Conservation (phyloP, 2,329 filamentous ascomycete species). For the Aspergillus sp. region DNA sequence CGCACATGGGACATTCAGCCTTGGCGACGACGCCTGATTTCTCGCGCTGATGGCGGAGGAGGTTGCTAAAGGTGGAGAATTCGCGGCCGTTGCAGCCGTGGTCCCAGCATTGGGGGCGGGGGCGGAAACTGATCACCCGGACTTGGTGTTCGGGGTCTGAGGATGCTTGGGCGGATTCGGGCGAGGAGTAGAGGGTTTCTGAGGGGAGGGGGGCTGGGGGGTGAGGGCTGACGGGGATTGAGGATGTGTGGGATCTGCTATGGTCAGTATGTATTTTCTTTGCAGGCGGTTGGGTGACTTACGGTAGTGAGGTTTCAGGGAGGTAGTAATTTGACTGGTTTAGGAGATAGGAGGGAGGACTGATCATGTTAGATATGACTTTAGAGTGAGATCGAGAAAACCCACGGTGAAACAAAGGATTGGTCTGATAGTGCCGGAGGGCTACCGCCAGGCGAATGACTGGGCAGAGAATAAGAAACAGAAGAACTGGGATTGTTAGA, state of each 20-base stretch:
- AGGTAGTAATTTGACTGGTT: constrained; percentile 31
- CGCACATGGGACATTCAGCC: constrained; percentile 83
- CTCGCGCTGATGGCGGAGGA: constrained; percentile 86
- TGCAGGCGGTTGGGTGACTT: constrained; percentile 8
- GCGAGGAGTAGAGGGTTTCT: constrained; percentile 22
- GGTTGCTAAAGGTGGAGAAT: constrained; percentile 94
- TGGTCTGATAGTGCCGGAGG: constrained; percentile 16
- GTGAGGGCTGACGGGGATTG: constrained; percentile 19
- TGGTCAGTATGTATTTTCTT: background rate
- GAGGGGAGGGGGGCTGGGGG: constrained; percentile 17
- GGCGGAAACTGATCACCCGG: constrained; percentile 68
- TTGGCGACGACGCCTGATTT: constrained; percentile 89
- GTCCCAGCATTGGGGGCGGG: constrained; percentile 96
- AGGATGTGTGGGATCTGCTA: constrained; percentile 20
- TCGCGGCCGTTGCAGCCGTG: constrained; percentile 94
- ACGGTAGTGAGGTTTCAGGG: constrained; percentile 26
- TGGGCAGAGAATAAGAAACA: constrained; percentile 16
- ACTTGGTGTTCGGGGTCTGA: constrained; percentile 48
- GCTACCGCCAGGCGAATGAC: constrained; percentile 14
- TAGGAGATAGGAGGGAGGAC: constrained; percentile 28
- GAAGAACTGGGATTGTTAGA: constrained; percentile 9
- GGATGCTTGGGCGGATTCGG: constrained; percentile 19
- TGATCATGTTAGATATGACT: constrained; percentile 12
- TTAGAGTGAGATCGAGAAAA: background rate
- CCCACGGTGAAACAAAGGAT: constrained; percentile 20